Base-by-base conservation (phyloP, 2,329 filamentous ascomycete species). In the Diaporthe sp. region DNA sequence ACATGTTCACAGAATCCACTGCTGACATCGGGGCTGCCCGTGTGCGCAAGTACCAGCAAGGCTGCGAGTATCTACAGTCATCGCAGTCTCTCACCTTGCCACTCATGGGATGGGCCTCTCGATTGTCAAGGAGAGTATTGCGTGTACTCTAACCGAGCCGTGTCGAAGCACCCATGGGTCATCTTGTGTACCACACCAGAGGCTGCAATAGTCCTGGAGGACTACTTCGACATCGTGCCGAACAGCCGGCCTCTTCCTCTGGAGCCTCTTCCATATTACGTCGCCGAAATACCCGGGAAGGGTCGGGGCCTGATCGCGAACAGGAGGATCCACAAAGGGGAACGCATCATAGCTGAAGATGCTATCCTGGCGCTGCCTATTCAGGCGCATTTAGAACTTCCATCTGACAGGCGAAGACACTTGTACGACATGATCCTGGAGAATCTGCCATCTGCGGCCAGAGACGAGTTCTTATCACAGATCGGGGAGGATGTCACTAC, bases 61-160 rank as follows among this genome's bases (percentile, higher is more conserved):
- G 60, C 25, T 64, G 12, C 4, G 60, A 22, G 15, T 5, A 35
- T 66, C 40, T 66, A 66, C 25, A 13, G 19, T 40, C 45, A 25
- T 28, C 28, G n/a, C 22, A 8, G 13, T 15, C 22, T 13, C 6
- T 38, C n/a, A 13, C 22, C 64, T 40, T 30, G 9, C 13, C 22
- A 10, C 8, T 54, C 64, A 30, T 68, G 64, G 64, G 33, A 68
- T 22, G 64, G 64, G 10, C 64, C 64, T 1, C 33, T 68, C 33
- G 64, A 54, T n/a, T 68, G 64, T 28, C 47, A 54, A 13, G 64
- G 33, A 13, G 64, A 54, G 9, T 68, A 28, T 33, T 68, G 64
- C 33, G n/a, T 68, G n/a, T 68, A 68, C 33, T 68, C 64, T 28
- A 54, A 40, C n/a, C 30, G 22, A 54, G 64, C 47, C 9, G 45